Conservation (phyloP, 2,329 filamentous ascomycete species). For the Sporothrix brunneoviolacea region DNA sequence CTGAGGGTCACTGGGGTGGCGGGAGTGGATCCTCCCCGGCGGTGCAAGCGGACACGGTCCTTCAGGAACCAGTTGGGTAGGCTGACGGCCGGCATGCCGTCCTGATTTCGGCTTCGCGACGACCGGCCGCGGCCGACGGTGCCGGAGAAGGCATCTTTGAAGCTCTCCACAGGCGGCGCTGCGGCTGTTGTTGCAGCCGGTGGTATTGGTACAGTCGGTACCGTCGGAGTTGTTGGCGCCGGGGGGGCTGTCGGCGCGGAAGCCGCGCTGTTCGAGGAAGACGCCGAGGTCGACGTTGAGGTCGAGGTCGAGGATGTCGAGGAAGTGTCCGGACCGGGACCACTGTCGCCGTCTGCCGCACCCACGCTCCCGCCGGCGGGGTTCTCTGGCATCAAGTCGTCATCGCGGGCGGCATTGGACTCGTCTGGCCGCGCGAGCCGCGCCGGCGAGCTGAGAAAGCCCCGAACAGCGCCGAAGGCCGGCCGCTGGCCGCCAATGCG, state of each 20-base stretch:
- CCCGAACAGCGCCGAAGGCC: background rate
- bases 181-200: background rate
- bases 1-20: slow-evolving; percentile 23
- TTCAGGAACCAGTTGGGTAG: slow-evolving; percentile 53
- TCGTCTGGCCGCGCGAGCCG: slow-evolving; percentile 10
- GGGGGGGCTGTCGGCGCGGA: background rate
- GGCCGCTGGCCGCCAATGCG: background rate
- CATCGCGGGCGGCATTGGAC: background rate
- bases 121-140: slow-evolving; percentile 23
- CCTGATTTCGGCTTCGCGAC: background rate
- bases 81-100: slow-evolving; percentile 38
- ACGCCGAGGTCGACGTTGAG: background rate
- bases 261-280: background rate
- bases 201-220: background rate
- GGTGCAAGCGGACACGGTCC: slow-evolving; percentile 38
- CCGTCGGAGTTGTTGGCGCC: background rate
- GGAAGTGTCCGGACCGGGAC: background rate
- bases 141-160: slow-evolving; percentile 17
- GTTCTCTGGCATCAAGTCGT: background rate
- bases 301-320: background rate
- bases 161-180: background rate
- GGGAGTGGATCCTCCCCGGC: too few species aligned
- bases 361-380: background rate
- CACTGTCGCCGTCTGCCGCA: background rate
- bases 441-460: slow-evolving; percentile 9